Conservation (phyloP, 164 flowering plant species). For the Berberis thunbergii region DNA sequence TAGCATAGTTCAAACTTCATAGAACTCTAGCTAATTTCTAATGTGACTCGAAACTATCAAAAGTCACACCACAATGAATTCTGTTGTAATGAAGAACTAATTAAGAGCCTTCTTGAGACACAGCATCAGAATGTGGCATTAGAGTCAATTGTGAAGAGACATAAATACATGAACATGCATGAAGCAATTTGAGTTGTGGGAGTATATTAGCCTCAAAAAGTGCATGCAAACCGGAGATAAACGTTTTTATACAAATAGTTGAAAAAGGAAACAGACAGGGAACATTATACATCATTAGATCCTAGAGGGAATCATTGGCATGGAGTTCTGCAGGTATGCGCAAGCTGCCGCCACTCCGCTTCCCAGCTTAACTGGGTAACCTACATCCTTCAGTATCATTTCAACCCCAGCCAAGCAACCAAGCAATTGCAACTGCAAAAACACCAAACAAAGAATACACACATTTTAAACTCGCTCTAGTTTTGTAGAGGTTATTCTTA, state of each 20-base stretch:
- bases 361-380: constrained; percentile 88
- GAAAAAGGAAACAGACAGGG: background rate
- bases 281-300: constrained; percentile 26
- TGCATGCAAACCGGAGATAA: constrained; percentile 11
- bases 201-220: constrained; percentile 16
- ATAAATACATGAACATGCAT: constrained; percentile 11
- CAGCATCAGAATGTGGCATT: background rate
- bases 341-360: constrained; percentile 87
- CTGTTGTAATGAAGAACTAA: too few species aligned
- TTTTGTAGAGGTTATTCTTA: too few species aligned
- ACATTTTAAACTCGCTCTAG: too few species aligned
- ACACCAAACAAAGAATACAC: background rate
- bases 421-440: constrained; percentile 72
- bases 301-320: constrained; percentile 80
- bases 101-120: too few species aligned
- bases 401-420: constrained; percentile 96
- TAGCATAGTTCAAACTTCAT: too few species aligned
- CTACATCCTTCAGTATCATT: constrained; percentile 90
- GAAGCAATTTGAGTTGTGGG: constrained; percentile 6
- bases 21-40: too few species aligned
- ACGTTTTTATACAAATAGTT: constrained; percentile 17
- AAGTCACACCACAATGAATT: too few species aligned
- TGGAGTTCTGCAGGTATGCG: constrained; percentile 67
- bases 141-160: background rate
- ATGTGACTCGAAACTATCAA: too few species aligned